Percentiles rank a stretch among this genome's conserved stretches.
Evolutionary conservation across 2,329 filamentous ascomycete species (phyloP).

Genomic region (Cytospora piceicola): DNA sequence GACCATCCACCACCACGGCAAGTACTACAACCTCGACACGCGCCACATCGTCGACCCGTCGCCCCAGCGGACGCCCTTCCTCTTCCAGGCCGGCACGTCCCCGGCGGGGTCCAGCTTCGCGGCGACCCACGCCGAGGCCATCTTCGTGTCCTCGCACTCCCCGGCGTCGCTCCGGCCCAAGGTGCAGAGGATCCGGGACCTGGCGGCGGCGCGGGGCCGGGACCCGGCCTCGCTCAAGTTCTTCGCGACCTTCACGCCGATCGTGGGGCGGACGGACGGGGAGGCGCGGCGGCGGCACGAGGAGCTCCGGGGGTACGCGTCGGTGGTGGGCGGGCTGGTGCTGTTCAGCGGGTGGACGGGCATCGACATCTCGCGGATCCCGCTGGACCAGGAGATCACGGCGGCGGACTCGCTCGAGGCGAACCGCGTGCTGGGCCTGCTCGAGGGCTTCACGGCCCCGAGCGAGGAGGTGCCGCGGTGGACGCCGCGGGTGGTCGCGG

Average conservation of each 20-base stretch:
- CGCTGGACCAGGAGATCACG: conserved; percentile 56
- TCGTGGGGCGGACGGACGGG: conserved; percentile 48
- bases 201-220: conserved; percentile 50
- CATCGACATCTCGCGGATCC: conserved; percentile 57
- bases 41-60: conserved; percentile 51
- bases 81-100: conserved; percentile 59
- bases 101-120: conserved; percentile 56
- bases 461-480: conserved; percentile 49
- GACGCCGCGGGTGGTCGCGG: conserved; percentile 50
- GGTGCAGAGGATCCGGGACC: conserved; percentile 52
- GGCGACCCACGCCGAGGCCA: conserved; percentile 56
- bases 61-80: conserved; percentile 54
- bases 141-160: conserved; percentile 57
- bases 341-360: conserved; percentile 58
- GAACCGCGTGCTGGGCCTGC: conserved; percentile 47
- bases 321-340: conserved; percentile 52
- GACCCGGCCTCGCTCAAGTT: conserved; percentile 57
- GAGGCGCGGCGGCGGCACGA: conserved; percentile 52
- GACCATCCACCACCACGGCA: conserved; percentile 57
- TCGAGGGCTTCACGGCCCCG: conserved; percentile 47
- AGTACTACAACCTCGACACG: conserved; percentile 47
- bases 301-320: conserved; percentile 52
- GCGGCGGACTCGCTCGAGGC: conserved; percentile 54
- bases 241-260: conserved; percentile 49
- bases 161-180: conserved; percentile 50